Evolutionary conservation across 306 rosid species (phyloP), one percentile per base, ranked within the genome.

Genomic region (Fragaria ananassa): DNA sequence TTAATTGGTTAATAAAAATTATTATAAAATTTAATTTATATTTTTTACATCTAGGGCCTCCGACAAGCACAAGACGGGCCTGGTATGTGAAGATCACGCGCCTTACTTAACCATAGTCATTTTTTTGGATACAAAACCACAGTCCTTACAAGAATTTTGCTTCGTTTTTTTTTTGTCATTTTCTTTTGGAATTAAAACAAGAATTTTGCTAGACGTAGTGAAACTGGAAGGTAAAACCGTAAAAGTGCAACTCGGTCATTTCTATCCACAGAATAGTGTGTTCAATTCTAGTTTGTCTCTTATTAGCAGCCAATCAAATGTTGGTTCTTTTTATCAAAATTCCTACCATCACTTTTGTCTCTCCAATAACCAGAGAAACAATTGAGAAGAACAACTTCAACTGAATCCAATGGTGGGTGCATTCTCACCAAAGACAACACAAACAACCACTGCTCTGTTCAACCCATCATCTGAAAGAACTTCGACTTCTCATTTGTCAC

Each of bases 351-450:
- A 49, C 74, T 57, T 57, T 2, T 5, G 44, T 10, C n/a, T 46
- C 57, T 74, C 74, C 39, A 80, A 10, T 65, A 74, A 63, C 60
- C 79, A 45, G 35, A 58, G 13, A 58, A 10, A 6, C 31, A 3
- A 4, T 58, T 25, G 1, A 23, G 17, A 25, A 58, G 35, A 25
- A 25, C 14, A 56, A 56, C 42, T 62, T 31, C 68, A 61, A 46
- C 76, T 56, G 46, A 39, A 44, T 78, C 85, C 90, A 85, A 92
- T 89, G 96, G 86, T 87, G 90, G 87, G 87, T 81, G 44, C 86
- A 51, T 74, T 85, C 61, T 84, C 89, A 50, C 81, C 71, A 88
- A 80, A 76, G 15, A n/a, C 78, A 19, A 64, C 83, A 77, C 57
- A 47, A 68, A 72, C 70, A 9, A 0, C 83, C 76, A 42, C 87